A percentile compares a stretch with the other conserved stretches of the same genome.
These are phyloP conservation scores for Gnomoniopsis smithogilvyi DNA, from an alignment of 2,329 filamentous ascomycete species.

Conservation along the genomic window DNA sequence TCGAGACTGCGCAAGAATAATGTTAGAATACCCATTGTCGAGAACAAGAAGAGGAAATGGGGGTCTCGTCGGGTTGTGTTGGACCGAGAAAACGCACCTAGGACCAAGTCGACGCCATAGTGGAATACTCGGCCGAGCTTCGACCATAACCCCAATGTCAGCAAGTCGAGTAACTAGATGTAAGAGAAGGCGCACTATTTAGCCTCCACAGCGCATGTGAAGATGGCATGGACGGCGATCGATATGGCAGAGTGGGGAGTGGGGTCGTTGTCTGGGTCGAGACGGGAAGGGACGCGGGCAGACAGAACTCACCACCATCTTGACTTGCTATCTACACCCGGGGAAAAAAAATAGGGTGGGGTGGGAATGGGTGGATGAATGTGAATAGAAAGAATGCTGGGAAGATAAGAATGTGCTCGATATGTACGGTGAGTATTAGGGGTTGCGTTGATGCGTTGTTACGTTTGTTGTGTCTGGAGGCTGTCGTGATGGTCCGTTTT, in stretches of 20 bases:
- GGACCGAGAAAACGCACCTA: conserved; percentile 57
- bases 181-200: conserved; percentile 34
- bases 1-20: conserved; percentile 65
- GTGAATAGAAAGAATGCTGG: neutral
- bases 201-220: conserved; percentile 30
- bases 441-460: too few relatives aligned
- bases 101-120: conserved; percentile 93
- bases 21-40: neutral
- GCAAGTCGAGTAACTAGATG: conserved; percentile 60
- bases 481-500: neutral
- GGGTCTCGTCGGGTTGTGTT: neutral
- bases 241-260: conserved; percentile 10
- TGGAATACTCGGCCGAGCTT: conserved; percentile 92
- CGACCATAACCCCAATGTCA: conserved; percentile 65
- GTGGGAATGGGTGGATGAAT: neutral
- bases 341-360: neutral
- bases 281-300: neutral
- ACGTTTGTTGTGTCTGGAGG: neutral
- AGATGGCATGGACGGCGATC: conserved; percentile 15
- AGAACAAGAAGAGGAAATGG: neutral
- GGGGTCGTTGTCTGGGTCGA: neutral
- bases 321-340: conserved; percentile 18
- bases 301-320: conserved; percentile 26
- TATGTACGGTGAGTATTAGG: neutral
- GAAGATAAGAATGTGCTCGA: neutral